These are phyloP conservation scores for Leccinum broughii DNA, from an alignment of 768 basidiomycete species.

Conservation along the genomic window DNA sequence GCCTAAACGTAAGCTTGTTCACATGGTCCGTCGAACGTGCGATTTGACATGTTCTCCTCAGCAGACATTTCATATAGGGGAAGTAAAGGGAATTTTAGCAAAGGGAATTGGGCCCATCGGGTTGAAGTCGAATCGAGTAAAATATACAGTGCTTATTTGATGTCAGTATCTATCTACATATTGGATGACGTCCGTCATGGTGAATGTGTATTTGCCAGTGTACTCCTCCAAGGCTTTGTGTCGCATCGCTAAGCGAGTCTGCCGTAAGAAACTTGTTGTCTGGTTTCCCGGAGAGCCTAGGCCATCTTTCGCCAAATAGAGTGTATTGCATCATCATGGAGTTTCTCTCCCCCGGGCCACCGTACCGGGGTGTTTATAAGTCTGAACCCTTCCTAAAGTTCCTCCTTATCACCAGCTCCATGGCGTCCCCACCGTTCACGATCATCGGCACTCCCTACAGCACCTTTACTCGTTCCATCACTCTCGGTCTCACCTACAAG, in stretches of 20 bases:
- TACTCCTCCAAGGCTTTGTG: no score
- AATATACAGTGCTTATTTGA: neutral
- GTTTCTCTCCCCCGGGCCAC: neutral
- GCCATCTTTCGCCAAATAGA: neutral
- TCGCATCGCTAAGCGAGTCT: neutral
- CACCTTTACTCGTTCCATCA: conserved; percentile 35
- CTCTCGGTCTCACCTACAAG: conserved; percentile 32
- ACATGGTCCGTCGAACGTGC: neutral
- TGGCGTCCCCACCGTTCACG: conserved; percentile 26
- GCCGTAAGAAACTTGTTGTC: neutral
- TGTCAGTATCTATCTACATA: neutral
- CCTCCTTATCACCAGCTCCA: conserved; percentile 1
- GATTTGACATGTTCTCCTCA: neutral
- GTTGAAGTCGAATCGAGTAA: neutral
- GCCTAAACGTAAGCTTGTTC: neutral
- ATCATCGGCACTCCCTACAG: conserved; percentile 35
- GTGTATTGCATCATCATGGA: neutral
- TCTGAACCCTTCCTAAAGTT: no score
- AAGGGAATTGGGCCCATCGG: neutral
- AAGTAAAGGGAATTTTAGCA: neutral
- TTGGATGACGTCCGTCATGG: neutral
- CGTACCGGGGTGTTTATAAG: conserved; percentile 6
- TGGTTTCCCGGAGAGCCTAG: neutral
- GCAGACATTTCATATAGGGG: neutral
- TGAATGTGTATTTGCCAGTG: neutral